These are phyloP conservation scores for Dissophora globulifera DNA, from an alignment of 192 early-diverging fungal species.

Conservation along the genomic window DNA sequence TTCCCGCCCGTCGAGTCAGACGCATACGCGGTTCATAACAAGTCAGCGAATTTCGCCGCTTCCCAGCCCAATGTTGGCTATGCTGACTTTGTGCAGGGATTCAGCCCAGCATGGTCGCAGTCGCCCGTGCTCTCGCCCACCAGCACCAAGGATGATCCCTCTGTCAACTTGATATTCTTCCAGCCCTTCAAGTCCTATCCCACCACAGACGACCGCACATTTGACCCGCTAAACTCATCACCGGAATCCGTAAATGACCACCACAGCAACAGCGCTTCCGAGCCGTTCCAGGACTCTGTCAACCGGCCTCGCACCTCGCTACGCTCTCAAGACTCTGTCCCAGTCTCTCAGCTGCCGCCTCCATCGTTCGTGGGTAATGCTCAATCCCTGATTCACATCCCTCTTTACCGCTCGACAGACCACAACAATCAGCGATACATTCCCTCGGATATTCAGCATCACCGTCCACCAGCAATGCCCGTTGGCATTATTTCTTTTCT, in stretches of 20 bases:
- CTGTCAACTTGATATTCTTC: slow-evolving; percentile 66
- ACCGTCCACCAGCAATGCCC: slow-evolving; percentile 51
- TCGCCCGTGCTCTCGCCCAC: slow-evolving; percentile 61
- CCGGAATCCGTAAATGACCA: slow-evolving; percentile 38
- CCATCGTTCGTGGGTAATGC: slow-evolving; percentile 45
- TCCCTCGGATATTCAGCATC: slow-evolving; percentile 35
- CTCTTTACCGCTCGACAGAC: slow-evolving; percentile 58
- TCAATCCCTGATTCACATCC: slow-evolving; percentile 64
- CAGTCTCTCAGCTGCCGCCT: slow-evolving; percentile 23
- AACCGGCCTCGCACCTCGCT: neutral
- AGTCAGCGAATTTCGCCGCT: neutral
- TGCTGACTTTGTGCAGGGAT: slow-evolving; percentile 66
- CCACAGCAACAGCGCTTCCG: slow-evolving; percentile 22
- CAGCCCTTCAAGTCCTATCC: slow-evolving; percentile 53
- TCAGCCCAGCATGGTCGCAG: slow-evolving; percentile 67
- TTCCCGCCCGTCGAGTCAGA: slow-evolving; percentile 43
- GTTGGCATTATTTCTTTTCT: slow-evolving; percentile 66
- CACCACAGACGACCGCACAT: slow-evolving; percentile 65
- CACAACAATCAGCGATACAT: slow-evolving; percentile 43
- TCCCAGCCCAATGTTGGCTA: slow-evolving; percentile 44
- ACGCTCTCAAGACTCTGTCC: neutral
- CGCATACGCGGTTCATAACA: neutral
- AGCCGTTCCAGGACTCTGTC: slow-evolving; percentile 6
- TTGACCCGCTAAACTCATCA: slow-evolving; percentile 61
- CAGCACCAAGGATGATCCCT: slow-evolving; percentile 62